Percentiles rank a stretch among this genome's conserved stretches.
Evolutionary conservation across 768 basidiomycete genomes (phyloP).

Genomic region (Tricholoma saponaceum): DNA sequence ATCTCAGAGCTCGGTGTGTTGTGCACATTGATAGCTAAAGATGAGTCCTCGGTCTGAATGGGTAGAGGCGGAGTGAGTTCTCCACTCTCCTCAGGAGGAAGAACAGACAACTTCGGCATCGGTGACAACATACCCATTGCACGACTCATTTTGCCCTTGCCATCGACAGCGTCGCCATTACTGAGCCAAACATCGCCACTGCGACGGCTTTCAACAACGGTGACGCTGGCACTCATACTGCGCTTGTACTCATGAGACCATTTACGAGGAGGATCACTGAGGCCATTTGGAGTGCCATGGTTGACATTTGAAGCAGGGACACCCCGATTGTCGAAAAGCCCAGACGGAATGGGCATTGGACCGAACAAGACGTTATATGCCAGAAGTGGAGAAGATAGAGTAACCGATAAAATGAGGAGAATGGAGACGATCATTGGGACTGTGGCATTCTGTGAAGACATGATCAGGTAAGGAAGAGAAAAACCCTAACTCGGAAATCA

Average conservation of each 20-base stretch:
- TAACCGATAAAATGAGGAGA: conserved; percentile 59
- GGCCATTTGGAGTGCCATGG: conserved; percentile 40
- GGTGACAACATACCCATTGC: conserved; percentile 61
- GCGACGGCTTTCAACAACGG: conserved; percentile 65
- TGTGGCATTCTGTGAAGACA: conserved; percentile 32
- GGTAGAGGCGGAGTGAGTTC: conserved; percentile 58
- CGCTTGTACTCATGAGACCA: conserved; percentile 60
- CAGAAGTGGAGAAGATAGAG: conserved; percentile 63
- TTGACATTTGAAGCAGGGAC: conserved; percentile 38
- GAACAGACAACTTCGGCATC: conserved; percentile 63
- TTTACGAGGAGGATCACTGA: conserved; percentile 34
- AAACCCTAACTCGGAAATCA: conserved; percentile 38
- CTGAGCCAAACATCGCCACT: conserved; percentile 74
- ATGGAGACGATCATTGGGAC: conserved; percentile 39
- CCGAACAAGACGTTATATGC: conserved; percentile 58
- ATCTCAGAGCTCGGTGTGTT: conserved; percentile 53
- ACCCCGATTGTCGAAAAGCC: conserved; percentile 52
- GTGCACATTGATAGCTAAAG: conserved; percentile 38
- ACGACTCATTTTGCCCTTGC: conserved; percentile 56
- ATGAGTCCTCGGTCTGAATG: conserved; percentile 48
- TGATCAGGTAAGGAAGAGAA: conserved; percentile 59
- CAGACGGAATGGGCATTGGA: conserved; percentile 63
- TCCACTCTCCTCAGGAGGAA: conserved; percentile 51
- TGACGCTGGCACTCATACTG: conserved; percentile 58
- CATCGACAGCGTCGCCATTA: conserved; percentile 69